phyloP scores from a whole-genome alignment of 208 protist genomes.

The Trichomonas gallinae region DNA sequence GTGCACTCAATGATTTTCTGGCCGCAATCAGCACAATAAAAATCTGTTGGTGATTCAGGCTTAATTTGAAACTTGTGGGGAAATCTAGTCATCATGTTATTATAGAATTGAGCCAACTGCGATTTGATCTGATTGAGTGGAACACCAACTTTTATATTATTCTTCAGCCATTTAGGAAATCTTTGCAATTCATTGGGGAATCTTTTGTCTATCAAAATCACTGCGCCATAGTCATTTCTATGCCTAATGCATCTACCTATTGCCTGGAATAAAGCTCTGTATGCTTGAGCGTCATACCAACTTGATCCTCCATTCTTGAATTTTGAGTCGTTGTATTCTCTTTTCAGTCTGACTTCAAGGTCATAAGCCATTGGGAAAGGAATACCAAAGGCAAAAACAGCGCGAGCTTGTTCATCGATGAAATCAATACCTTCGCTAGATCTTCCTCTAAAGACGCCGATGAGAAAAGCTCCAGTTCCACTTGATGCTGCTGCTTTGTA shows the following conservation, averaged over 20 bases:
- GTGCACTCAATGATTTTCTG: background rate
- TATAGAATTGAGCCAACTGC: background rate
- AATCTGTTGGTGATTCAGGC: background rate
- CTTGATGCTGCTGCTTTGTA: background rate
- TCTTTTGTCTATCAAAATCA: background rate
- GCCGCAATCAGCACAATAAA: background rate
- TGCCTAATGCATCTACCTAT: background rate
- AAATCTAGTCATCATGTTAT: background rate
- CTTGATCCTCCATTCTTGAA: background rate
- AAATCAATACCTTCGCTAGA: constrained; percentile 10
- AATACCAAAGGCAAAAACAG: background rate
- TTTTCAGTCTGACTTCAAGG: background rate
- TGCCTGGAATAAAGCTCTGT: background rate
- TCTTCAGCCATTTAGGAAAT: background rate
- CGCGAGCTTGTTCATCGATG: background rate
- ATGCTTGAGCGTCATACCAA: constrained; percentile 18
- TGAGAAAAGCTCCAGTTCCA: background rate
- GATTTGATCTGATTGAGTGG: background rate
- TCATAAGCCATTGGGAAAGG: background rate
- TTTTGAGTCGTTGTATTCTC: background rate
- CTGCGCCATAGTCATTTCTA: background rate
- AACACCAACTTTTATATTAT: background rate
- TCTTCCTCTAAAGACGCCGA: background rate
- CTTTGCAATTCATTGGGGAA: background rate
- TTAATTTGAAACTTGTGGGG: background rate